Evolutionary conservation across 768 basidiomycete species (phyloP), one percentile per base, ranked within the genome.

Genomic region (Scleroderma bovista): DNA sequence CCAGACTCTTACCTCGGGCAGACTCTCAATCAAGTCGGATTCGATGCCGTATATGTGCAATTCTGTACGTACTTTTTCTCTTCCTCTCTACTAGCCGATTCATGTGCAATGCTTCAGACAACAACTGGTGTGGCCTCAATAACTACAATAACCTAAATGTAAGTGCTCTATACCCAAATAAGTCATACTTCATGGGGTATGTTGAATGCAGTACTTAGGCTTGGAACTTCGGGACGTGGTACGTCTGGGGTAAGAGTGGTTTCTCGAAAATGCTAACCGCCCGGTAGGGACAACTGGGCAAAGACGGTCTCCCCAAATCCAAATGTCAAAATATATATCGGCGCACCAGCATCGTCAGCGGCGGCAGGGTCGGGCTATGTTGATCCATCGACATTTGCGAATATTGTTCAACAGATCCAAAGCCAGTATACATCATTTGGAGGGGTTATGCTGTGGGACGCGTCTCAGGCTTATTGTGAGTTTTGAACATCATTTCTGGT

Each of bases 21-120:
- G 1, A 70, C 73, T 39, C 56, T 78, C 55, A 71, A 72, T 55
- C 60, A 57, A 0, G 73, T 74, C 24, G 64, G 57, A 1, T 77
- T 78, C 48, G 76, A 78, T 51, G 76, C 75, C 3, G 64, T 78
- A 46, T 78, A 75, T 37, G 77, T 78, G 20, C 76, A 78, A 54
- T 77, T 77, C 62, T 77, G 76, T 56, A 43, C 12, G 52, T 43
- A 49, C 51, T 12, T 2, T n/a, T 36, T 29, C 23, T 16, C 34
- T 15, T 8, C n/a, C 15, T 47, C 19, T 15, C 20, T 37, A 26
- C 31, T 6, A 23, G 2, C 11, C 23, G 23, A 24, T 8, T 12
- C 6, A 3, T 13, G n/a, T n/a, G 50, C 51, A 8, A 20, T 11
- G 10, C 2, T 15, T n/a, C 48, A 76, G 75, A 78, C 54, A 77